Conservation (phyloP, 1,284 basidiomycete species). For the Acaromyces ingoldii region DNA sequence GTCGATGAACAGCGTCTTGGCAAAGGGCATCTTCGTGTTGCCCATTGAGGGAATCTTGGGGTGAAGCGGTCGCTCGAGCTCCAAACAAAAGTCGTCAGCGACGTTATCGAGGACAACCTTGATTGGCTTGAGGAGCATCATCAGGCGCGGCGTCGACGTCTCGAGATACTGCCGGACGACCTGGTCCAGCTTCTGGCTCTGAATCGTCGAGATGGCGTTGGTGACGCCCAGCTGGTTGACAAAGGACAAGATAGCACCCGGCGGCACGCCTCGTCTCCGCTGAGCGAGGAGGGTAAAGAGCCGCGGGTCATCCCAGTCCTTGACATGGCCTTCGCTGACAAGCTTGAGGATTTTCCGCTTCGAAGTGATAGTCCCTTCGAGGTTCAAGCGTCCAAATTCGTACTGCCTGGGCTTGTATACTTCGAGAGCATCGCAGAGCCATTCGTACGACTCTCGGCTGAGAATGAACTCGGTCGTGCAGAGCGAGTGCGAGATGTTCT, state of each 20-base stretch:
- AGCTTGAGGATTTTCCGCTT: constrained; percentile 92
- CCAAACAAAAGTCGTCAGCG: constrained; percentile 73
- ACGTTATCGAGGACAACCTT: constrained; percentile 82
- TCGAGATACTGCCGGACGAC: constrained; percentile 84
- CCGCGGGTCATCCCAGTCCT: constrained; percentile 97
- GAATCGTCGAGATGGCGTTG: constrained; percentile 72
- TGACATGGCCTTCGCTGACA: constrained; percentile 77
- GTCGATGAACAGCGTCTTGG: constrained; percentile 87
- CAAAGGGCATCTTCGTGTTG: constrained; percentile 75
- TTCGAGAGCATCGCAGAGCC: constrained; percentile 93
- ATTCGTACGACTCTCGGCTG: constrained; percentile 97
- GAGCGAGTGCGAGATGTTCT: constrained; percentile 97
- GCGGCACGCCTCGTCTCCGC: constrained; percentile 87
- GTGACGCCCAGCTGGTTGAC: constrained; percentile 90
- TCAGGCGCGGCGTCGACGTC: constrained; percentile 75
- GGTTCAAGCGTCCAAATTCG: constrained; percentile 87
- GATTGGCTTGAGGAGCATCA: constrained; percentile 88
- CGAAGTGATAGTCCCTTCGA: constrained; percentile 93
- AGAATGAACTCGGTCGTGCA: constrained; percentile 95
- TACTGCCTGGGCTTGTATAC: constrained; percentile 98
- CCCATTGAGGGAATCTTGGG: constrained; percentile 89
- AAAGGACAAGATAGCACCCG: constrained; percentile 88
- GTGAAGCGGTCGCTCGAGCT: constrained; percentile 87
- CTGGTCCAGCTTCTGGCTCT: constrained; percentile 84
- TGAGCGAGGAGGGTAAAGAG: constrained; percentile 95